These are phyloP conservation scores for Solanum aculeatissimum DNA, from an alignment of 305 asterid species.

Conservation along the genomic window DNA sequence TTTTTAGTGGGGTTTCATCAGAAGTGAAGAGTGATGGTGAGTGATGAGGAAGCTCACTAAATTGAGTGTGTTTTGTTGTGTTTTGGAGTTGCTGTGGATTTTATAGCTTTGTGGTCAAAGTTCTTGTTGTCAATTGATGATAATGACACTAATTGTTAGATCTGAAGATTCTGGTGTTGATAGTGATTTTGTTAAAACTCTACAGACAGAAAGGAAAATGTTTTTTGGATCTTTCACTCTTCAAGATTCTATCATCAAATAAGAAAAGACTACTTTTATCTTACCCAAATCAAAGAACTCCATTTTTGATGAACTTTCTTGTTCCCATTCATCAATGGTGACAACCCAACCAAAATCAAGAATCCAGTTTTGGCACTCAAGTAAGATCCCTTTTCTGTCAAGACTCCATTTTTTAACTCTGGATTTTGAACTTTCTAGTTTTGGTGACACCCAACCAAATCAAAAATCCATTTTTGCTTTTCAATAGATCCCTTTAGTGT, in stretches of 20 bases:
- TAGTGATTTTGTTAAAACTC: constrained; percentile 1
- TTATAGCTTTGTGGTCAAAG: constrained; percentile 19
- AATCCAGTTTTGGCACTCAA: not conserved
- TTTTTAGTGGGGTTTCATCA: not conserved
- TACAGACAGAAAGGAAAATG: constrained; percentile 6
- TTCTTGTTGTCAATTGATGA: constrained; percentile 14
- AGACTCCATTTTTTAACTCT: not conserved
- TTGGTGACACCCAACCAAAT: not conserved
- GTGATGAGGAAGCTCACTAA: constrained; percentile 6
- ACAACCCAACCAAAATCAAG: not conserved
- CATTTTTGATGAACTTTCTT: not conserved
- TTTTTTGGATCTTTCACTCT: constrained; percentile 16
- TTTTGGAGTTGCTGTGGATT: not conserved
- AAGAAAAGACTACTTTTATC: not conserved
- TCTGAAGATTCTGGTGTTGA: constrained; percentile 18
- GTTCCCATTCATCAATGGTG: not conserved
- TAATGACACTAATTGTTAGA: constrained; percentile 40
- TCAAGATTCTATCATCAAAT: constrained; percentile 11
- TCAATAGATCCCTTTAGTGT: not conserved
- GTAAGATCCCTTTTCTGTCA: not conserved
- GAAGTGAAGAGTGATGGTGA: constrained; percentile 2
- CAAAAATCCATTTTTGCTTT: not conserved
- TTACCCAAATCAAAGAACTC: not conserved
- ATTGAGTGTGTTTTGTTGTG: not conserved
- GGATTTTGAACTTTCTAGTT: not conserved